phyloP scores from a whole-genome alignment of 2,329 filamentous ascomycete species.

The Aspergillus ochraceus region DNA sequence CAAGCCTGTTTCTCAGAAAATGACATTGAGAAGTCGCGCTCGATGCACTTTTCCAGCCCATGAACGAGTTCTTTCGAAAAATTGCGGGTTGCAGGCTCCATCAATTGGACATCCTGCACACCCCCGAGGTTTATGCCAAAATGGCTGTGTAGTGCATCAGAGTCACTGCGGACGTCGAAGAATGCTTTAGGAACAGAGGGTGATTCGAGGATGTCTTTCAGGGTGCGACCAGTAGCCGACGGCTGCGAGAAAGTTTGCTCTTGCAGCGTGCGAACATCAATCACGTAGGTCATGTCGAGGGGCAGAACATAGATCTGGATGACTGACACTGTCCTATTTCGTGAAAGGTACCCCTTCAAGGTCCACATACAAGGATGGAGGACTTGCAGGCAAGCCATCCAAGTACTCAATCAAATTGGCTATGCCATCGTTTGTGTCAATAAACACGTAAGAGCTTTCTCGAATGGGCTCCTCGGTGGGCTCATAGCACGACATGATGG shows the following conservation, averaged over 20 bases:
- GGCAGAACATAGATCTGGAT: constrained; percentile 41
- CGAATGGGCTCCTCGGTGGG: too few relatives aligned
- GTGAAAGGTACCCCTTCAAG: constrained; percentile 50
- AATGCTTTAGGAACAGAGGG: constrained; percentile 50
- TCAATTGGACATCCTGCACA: constrained; percentile 57
- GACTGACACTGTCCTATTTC: constrained; percentile 49
- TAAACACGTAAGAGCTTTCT: neutral
- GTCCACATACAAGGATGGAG: constrained; percentile 50
- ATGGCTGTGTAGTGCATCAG: constrained; percentile 54
- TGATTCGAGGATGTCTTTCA: constrained; percentile 49
- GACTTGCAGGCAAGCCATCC: neutral
- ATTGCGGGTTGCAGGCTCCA: constrained; percentile 50
- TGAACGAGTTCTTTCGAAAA: constrained; percentile 23
- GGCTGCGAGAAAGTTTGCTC: constrained; percentile 42
- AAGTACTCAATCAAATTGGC: neutral
- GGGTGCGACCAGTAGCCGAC: constrained; percentile 16
- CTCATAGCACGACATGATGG: too few relatives aligned
- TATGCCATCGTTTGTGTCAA: neutral
- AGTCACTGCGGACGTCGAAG: constrained; percentile 61
- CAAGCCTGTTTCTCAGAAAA: constrained; percentile 15
- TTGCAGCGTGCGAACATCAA: constrained; percentile 47
- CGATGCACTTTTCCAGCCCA: constrained; percentile 44
- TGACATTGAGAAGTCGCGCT: constrained; percentile 23
- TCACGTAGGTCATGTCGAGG: constrained; percentile 37
- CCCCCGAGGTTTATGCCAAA: constrained; percentile 47